Evolutionary conservation across 2,329 filamentous ascomycete species (phyloP).

Genomic region (Aureobasidium sp.): DNA sequence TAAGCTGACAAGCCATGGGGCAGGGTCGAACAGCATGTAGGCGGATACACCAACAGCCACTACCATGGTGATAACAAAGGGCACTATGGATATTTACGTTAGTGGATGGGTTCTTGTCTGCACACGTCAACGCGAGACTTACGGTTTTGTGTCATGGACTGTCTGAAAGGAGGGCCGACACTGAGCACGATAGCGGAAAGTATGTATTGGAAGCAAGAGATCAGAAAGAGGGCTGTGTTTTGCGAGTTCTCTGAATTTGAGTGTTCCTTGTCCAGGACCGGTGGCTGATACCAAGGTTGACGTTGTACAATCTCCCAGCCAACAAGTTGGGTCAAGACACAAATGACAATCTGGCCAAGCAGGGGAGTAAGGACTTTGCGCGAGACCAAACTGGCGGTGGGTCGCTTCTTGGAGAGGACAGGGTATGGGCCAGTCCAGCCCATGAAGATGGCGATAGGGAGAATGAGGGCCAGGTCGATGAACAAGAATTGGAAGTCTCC

Average conservation of each 20-base stretch:
- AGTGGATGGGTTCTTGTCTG: constrained; percentile 13
- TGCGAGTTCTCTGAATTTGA: constrained; percentile 86
- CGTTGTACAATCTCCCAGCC: constrained; percentile 65
- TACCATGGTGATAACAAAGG: constrained; percentile 71
- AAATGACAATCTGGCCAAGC: constrained; percentile 78
- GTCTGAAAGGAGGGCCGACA: constrained; percentile 83
- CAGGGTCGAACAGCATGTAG: constrained; percentile 75
- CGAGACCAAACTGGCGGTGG: constrained; percentile 85
- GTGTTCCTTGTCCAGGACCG: constrained; percentile 65
- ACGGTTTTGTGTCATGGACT: constrained; percentile 72
- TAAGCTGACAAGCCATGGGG: constrained; percentile 55
- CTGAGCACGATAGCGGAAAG: constrained; percentile 81
- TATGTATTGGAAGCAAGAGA: constrained; percentile 93
- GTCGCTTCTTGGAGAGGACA: constrained; percentile 69
- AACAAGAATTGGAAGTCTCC: constrained; percentile 98
- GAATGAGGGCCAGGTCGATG: constrained; percentile 84
- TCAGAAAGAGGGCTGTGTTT: constrained; percentile 82
- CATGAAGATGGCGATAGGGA: constrained; percentile 98
- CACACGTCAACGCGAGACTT: constrained; percentile 28
- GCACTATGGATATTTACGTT: constrained; percentile 49
- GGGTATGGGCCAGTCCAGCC: constrained; percentile 86
- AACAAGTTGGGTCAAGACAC: constrained; percentile 65
- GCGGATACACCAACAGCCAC: constrained; percentile 57
- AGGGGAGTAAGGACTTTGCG: constrained; percentile 85
- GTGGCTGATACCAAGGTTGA: constrained; percentile 82